These are phyloP conservation scores for Chionographis japonica DNA, from an alignment of 106 monocot genomes.

Conservation along the genomic window DNA sequence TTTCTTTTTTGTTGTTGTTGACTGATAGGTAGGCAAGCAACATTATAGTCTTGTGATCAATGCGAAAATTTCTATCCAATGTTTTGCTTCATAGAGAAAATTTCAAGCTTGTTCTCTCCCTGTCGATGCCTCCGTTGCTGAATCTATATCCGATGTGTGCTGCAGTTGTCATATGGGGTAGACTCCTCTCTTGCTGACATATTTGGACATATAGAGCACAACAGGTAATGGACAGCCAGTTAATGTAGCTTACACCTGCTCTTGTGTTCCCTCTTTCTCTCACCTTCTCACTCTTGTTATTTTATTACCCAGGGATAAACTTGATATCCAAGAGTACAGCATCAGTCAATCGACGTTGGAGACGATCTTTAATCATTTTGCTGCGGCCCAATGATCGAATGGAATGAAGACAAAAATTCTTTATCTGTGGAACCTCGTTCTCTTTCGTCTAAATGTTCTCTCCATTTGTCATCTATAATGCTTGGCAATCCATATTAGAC, in stretches of 20 bases:
- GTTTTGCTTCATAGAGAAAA: no score
- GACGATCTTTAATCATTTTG: slow-evolving; percentile 92
- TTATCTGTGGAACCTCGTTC: no score
- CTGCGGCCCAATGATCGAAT: slow-evolving; percentile 33
- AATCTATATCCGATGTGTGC: background rate
- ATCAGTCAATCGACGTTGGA: slow-evolving; percentile 89
- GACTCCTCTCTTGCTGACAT: slow-evolving; percentile 79
- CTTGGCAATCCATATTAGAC: no score
- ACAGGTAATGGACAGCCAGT: slow-evolving; percentile 42
- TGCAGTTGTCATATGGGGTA: slow-evolving; percentile 78
- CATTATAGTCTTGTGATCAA: no score
- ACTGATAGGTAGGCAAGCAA: no score
- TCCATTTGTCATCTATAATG: no score
- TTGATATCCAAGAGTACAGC: slow-evolving; percentile 82
- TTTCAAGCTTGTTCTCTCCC: no score
- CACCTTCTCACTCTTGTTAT: background rate
- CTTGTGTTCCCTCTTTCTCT: background rate
- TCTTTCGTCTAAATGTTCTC: no score
- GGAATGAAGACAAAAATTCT: no score
- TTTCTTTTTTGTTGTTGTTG: no score
- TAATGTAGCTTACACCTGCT: background rate
- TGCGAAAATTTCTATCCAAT: no score
- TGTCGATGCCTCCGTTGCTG: background rate
- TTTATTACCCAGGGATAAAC: slow-evolving; percentile 33
- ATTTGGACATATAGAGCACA: slow-evolving; percentile 79